Base-by-base conservation (phyloP, 495 filamentous ascomycete genomes). In the Aspergillus panamensis region DNA sequence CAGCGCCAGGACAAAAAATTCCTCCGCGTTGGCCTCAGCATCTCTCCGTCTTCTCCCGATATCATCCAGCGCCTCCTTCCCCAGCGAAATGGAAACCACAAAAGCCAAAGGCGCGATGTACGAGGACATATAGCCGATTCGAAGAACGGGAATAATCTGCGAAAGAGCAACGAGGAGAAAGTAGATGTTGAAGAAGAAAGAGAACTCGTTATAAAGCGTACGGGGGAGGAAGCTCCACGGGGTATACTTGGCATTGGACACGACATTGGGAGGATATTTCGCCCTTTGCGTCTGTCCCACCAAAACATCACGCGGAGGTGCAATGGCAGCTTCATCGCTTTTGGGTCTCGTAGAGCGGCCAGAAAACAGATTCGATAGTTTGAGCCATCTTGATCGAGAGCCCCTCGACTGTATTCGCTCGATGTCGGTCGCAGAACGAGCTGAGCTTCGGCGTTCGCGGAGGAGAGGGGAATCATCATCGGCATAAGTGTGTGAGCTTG, bases 101-200 rank as follows among this genome's bases (percentile, higher is more conserved):
- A 96, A 96, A 12, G 87, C 91, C 58, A 99, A 73, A 12, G 95
- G 95, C 14, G 88, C 92, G 66, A 97, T 87, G 64, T 97, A 99
- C 2, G 94, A 96, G 12, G 89, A 91, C 58, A 97, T 82, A 68
- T 96, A 97, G 44, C 95, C 95, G 64, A 99, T 96, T 32, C 90
- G 83, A 40, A 99, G 71, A 8, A 89, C 80, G 14, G 92, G 91
- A 55, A 99, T 89, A 39, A 89, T 86, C 73, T 99, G 95, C 13
- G 92, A 96, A 42, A 97, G 73, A 8, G 95, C 95, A 5, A 99
- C 95, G 6, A 97, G 80, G 8, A 99, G 80, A 70, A 97, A 99
- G 66, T 99, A 99, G 66, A 97, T 86, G 78, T 99, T 99, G 81
- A 97, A 96, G 74, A 99, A 99, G 75, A 97, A 97, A 45, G 91